Conservation (phyloP, 139 green algal genomes). For the Pseudopediastrum boryanum region DNA sequence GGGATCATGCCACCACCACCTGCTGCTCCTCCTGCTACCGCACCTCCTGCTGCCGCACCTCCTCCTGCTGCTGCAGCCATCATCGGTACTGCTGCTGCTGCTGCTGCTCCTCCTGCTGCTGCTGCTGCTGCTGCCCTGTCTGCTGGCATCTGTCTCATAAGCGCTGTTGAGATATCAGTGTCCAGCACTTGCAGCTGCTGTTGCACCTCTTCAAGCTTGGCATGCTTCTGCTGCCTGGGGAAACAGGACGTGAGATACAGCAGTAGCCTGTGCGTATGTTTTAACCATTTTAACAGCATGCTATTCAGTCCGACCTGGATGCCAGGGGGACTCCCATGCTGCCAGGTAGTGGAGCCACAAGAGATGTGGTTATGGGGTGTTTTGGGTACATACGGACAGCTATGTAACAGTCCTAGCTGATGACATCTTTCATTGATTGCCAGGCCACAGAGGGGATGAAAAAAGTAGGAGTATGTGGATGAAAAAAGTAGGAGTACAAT, state of each 20-base stretch:
- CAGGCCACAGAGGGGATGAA: neutral
- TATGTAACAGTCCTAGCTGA: no score
- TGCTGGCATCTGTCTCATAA: neutral
- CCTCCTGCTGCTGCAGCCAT: neutral
- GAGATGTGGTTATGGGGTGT: no score
- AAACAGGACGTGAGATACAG: neutral
- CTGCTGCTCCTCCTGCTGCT: conserved; percentile 32
- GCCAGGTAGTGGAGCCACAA: neutral
- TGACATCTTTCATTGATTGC: neutral
- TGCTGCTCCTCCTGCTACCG: neutral
- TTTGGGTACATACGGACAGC: no score
- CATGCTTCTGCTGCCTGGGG: conserved; percentile 29
- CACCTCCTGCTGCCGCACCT: neutral
- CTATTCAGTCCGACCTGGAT: no score
- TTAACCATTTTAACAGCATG: no score
- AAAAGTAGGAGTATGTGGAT: no score
- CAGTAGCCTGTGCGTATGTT: neutral
- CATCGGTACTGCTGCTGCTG: conserved; percentile 18
- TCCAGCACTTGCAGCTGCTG: conserved; percentile 68
- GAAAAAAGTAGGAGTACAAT: no score
- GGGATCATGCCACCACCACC: neutral
- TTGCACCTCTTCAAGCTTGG: conserved; percentile 49
- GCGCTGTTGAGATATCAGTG: conserved; percentile 58
- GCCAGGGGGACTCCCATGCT: no score
- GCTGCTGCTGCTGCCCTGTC: conserved; percentile 15